A percentile compares a stretch with the other conserved stretches of the same genome.
These are phyloP conservation scores for Diaporthe citri DNA, from an alignment of 2,329 filamentous ascomycete species.

Conservation along the genomic window DNA sequence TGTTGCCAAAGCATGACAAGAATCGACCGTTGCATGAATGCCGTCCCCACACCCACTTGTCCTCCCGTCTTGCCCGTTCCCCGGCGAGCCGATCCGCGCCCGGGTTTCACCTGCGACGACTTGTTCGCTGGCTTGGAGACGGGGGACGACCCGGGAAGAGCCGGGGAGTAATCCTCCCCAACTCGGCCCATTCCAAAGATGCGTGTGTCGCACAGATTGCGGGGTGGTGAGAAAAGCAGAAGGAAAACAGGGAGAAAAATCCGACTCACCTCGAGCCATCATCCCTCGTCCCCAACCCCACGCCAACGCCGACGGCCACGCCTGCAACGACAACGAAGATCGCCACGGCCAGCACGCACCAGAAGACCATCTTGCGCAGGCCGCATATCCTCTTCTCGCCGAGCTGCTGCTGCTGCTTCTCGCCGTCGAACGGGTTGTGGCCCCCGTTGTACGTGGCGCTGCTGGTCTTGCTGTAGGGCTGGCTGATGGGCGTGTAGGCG, in stretches of 20 bases:
- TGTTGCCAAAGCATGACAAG: not conserved
- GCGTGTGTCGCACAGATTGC: not conserved
- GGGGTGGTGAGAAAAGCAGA: not conserved
- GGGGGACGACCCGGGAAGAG: not conserved
- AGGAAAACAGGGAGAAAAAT: not conserved
- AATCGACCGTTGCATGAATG: constrained; percentile 4
- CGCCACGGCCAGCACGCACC: constrained; percentile 47
- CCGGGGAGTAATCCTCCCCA: not conserved
- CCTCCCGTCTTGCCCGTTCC: not conserved
- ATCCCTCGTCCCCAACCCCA: constrained; percentile 46
- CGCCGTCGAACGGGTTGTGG: constrained; percentile 22
- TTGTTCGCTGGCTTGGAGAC: not conserved
- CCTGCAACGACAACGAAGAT: constrained; percentile 48
- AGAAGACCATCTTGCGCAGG: constrained; percentile 46
- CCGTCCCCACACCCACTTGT: constrained; percentile 3
- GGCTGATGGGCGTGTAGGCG: not conserved
- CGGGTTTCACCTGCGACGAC: constrained; percentile 10
- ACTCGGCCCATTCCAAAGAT: not conserved
- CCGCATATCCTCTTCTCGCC: constrained; percentile 46
- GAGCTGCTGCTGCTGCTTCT: constrained; percentile 8
- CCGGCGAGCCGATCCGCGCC: constrained; percentile 22
- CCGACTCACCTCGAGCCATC: constrained; percentile 9
- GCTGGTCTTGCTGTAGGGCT: constrained; percentile 19
- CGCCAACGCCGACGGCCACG: constrained; percentile 49
- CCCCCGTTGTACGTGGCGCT: constrained; percentile 29